These are phyloP conservation scores for Albizia julibrissin DNA, from an alignment of 306 rosid species.

Conservation along the genomic window DNA sequence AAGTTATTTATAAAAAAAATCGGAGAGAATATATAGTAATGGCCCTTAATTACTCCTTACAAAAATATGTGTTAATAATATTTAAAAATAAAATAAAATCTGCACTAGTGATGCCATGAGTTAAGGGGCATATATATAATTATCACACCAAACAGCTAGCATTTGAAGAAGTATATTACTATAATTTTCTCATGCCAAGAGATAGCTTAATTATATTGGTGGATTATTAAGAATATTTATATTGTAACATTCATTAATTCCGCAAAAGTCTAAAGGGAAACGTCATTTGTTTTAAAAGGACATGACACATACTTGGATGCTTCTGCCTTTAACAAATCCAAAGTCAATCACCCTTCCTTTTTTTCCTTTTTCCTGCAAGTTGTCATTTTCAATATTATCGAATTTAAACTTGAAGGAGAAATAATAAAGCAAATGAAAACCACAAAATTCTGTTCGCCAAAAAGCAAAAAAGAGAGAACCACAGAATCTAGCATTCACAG, in stretches of 20 bases:
- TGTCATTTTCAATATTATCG: neutral
- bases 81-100: neutral
- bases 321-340: neutral
- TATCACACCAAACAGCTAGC: neutral
- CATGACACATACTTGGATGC: neutral
- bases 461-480: neutral
- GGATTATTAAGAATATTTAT: neutral
- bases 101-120: neutral
- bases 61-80: neutral
- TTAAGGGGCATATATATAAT: neutral
- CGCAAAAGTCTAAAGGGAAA: slow-evolving; percentile 7
- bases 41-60: neutral
- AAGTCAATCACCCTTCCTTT: neutral
- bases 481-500: neutral
- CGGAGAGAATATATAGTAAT: neutral
- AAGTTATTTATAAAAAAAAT: no score
- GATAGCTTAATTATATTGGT: neutral
- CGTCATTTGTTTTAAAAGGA: slow-evolving; percentile 4
- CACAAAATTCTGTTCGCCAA: neutral
- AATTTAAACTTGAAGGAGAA: neutral
- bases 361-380: neutral
- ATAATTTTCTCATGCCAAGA: no score
- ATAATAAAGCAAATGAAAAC: neutral
- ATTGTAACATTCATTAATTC: neutral
- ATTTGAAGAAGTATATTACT: neutral